Evolutionary conservation across 495 filamentous ascomycete genomes (phyloP), one percentile per base, ranked within the genome.

Genomic region (Rhypophila decipiens): DNA sequence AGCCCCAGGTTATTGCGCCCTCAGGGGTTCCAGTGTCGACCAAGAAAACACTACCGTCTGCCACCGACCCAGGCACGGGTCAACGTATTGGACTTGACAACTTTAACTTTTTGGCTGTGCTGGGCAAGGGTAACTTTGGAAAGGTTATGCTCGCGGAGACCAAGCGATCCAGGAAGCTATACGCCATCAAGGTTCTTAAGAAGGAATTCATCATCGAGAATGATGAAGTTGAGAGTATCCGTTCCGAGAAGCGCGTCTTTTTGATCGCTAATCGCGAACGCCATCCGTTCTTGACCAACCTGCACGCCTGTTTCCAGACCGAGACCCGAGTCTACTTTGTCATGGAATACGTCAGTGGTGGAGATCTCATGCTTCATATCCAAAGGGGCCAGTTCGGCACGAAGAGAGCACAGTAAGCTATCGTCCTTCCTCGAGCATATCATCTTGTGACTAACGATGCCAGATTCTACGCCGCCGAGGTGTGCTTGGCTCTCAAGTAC

Each of bases 201-300:
- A 99, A 99, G 74, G 93, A 99, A 56, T 99, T 99, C 65, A 99
- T 99, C 62, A 99, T 99, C 49, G 93, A 99, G 65, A 95, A 99
- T 54, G 93, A 99, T 66, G 93, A 99, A 68, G 93, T 99, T n/a
- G 93, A 99, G 65, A 97, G 94, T 70, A 95, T 86, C 31, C 84
- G 90, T 59, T 97, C 94, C 4, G 93, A 99, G 71, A 97, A 97
- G 76, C 78, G 94, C 49, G 93, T 99, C 24, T 91, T 97, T 69
- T 68, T 99, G 57, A 83, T 99, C 63, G 93, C 93, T 17, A 99
- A 99, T 70, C 94, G 95, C 66, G 93, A 97, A 59, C 86, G 88
- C 3, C 93, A 99, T 63, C 93, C 93, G 0, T 99, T 99, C 79
- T 72, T 99, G 50, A 80, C 94, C 31, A 97, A 87, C 60, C 72